Base-by-base conservation (phyloP, 1,284 basidiomycete species). In the Boletus semigastroideus region DNA sequence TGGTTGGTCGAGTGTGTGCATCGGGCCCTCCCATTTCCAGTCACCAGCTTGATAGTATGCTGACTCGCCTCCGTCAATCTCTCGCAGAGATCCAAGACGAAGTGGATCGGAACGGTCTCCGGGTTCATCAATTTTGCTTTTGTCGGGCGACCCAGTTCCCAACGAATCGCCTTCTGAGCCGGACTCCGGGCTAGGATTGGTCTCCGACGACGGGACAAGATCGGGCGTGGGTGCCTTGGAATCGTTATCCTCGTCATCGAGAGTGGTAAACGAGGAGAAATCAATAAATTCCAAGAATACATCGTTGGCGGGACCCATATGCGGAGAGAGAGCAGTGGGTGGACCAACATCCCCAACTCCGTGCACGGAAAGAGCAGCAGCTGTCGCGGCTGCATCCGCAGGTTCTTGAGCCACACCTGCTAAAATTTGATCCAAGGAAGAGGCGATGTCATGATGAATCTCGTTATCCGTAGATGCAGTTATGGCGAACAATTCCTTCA, bases 171-270 rank as follows among this genome's bases (percentile, higher is more conserved):
- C 73, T 58, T 86, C 85, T 10, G 79, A 80, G n/a, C 78, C 81
- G 17, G 87, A 90, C 61, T 85, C 84, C 2, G 88, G 88, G 66
- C 87, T 89, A 16, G 79, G 83, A 60, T 87, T 87, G 13, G 87
- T 80, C 53, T 88, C 88, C 13, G 86, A 85, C 20, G 82, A 79
- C 34, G 75, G 75, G 14, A 86, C 72, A 44, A 90, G 75, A 52
- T 90, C 88, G 8, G 87, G 87, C 6, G 87, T 90, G 7, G 77
- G 74, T 20, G 79, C 79, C 62, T 86, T 86, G 17, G 82, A 84
- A 30, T 74, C 77, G 48, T 70, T 73, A 40, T 87, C 85, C 53
- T 84, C 82, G 41, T 84, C 84, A 43, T 84, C 83, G 13, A 72
- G 63, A 16, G 73, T 74, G 36, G 72, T 74, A 60, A 80, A 85